phyloP scores from a whole-genome alignment of 2,329 filamentous ascomycete genomes.

The Colletotrichum sp. region DNA sequence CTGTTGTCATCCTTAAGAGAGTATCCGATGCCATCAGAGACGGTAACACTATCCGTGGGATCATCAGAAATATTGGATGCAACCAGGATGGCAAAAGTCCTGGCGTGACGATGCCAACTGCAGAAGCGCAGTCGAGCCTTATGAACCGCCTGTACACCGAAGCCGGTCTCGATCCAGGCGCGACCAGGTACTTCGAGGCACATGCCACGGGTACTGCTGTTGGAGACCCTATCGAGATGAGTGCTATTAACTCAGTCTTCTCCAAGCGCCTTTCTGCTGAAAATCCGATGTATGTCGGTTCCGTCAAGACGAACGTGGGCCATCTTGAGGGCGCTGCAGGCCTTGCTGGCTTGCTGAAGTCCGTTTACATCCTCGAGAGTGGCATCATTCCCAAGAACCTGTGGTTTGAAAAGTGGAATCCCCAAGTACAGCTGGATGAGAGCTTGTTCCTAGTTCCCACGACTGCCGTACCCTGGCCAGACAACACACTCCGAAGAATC shows the following conservation, averaged over 20 bases:
- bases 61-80: constrained; percentile 37
- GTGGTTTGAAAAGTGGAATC: constrained; percentile 9
- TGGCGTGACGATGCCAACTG: constrained; percentile 46
- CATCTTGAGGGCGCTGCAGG: constrained; percentile 27
- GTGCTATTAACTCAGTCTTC: constrained; percentile 49
- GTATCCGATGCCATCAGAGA: constrained; percentile 47
- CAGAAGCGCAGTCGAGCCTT: constrained; percentile 19
- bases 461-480: not conserved
- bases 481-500: not conserved
- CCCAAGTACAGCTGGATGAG: constrained; percentile 25
- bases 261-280: constrained; percentile 34
- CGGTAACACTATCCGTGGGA: constrained; percentile 31
- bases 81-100: constrained; percentile 47
- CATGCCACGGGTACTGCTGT: constrained; percentile 40
- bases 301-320: constrained; percentile 30
- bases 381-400: not conserved
- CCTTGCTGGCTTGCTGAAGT: constrained; percentile 9
- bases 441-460: constrained; percentile 24
- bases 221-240: constrained; percentile 59
- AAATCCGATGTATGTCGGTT: constrained; percentile 20
- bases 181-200: constrained; percentile 27
- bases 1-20: constrained; percentile 47
- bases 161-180: constrained; percentile 21
- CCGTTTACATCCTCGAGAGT: not conserved
- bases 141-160: constrained; percentile 25